A percentile compares a stretch with the other conserved stretches of the same genome.
Evolutionary conservation across 345 rosid species (phyloP).

Genomic region (Populus davidiana): DNA sequence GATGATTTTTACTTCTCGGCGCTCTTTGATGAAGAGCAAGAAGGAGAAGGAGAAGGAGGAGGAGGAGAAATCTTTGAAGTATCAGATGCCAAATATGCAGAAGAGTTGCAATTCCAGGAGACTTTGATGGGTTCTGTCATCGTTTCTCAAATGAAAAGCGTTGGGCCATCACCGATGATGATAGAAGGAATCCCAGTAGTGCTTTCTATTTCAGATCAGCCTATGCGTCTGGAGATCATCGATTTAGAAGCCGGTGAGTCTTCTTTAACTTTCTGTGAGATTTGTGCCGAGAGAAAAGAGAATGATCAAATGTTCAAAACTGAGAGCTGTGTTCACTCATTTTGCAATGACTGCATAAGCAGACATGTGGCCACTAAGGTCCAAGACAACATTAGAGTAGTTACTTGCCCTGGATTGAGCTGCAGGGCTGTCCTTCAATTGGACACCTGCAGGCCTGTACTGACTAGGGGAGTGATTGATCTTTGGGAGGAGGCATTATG

Average conservation of each 20-base stretch:
- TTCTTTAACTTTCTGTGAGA: conserved; percentile 41
- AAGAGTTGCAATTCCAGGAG: conserved; percentile 46
- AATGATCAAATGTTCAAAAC: conserved; percentile 34
- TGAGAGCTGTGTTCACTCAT: conserved; percentile 43
- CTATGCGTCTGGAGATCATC: neutral
- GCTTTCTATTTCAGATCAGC: neutral
- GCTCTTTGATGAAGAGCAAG: conserved; percentile 30
- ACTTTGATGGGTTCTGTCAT: conserved; percentile 29
- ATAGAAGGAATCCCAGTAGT: neutral
- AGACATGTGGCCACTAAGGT: conserved; percentile 44
- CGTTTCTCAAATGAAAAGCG: neutral
- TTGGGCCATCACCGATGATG: neutral
- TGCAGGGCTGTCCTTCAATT: conserved; percentile 45
- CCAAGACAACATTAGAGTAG: conserved; percentile 10
- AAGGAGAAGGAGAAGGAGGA: neutral
- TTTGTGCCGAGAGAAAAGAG: conserved; percentile 52
- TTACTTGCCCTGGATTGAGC: conserved; percentile 55
- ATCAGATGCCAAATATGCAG: conserved; percentile 47
- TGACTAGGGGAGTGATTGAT: conserved; percentile 43
- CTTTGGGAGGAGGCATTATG: conserved; percentile 55
- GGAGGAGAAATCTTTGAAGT: conserved; percentile 19
- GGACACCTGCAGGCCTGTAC: conserved; percentile 37
- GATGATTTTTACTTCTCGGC: conserved; percentile 44
- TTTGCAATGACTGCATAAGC: conserved; percentile 51
- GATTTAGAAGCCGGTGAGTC: conserved; percentile 22